Base-by-base conservation (phyloP, 768 basidiomycete species). In the Trametes cubensis region DNA sequence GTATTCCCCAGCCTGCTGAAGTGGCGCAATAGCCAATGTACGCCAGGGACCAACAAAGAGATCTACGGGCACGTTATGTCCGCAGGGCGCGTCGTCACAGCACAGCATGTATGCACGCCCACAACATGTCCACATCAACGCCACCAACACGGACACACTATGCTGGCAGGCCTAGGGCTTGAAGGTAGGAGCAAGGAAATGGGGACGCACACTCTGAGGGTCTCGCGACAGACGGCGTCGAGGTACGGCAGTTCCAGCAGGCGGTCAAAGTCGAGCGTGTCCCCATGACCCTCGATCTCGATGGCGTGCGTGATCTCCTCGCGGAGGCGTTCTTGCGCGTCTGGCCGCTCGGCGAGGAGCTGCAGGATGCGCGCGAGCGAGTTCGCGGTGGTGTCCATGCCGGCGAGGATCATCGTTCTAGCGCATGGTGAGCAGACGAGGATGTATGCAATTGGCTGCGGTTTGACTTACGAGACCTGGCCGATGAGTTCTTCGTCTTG, bases 361-460 rank as follows among this genome's bases (percentile, higher is more conserved):
- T 72, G 62, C 8, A 74, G 41, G 26, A 71, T 63, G 6, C 73
- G 70, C 13, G 69, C 66, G 25, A 75, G 61, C n/a, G 70, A 64
- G 48, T 63, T 70, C 14, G 74, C 70, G 18, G 73, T 73, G 4
- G 73, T 75, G 55, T 74, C 72, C 41, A 67, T 66, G 7, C 66
- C 70, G 13, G 69, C 67, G 46, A 70, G 67, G 21, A 65, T 53
- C 56, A 73, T 53, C 3, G 68, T 66, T 15, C 69, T 73, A 28
- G 10, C n/a, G 48, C 49, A 17, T 10, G n/a, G 13, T 47, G 23
- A 26, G 14, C 14, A 10, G 5, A 5, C 5, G 17, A 11, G 15
- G 3, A 20, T 23, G 2, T 30, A 23, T 17, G 26, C 4, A 20
- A 4, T 28, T 28, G 28, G 7, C 28, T 28, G 28, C 7, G 30